Evolutionary conservation across 768 basidiomycete genomes (phyloP).

Genomic region (Paxillus rubicundulus): DNA sequence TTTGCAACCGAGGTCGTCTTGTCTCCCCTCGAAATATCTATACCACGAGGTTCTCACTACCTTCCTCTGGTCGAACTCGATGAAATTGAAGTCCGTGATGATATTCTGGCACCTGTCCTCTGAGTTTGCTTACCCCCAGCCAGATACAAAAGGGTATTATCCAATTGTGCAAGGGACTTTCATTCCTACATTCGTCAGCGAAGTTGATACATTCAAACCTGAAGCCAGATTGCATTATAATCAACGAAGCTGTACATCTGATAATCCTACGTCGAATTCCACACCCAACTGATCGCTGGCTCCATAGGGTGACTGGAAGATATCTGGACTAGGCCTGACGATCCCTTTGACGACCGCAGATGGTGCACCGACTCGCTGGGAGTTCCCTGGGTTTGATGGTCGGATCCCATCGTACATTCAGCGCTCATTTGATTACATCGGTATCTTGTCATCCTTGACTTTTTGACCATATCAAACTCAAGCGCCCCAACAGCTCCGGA

Average conservation of each 20-base stretch:
- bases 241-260: slow-evolving; percentile 77
- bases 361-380: slow-evolving; percentile 79
- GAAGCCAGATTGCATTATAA: slow-evolving; percentile 80
- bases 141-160: slow-evolving; percentile 96
- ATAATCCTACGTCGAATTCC: background rate
- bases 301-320: slow-evolving; percentile 93
- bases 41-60: slow-evolving; percentile 58
- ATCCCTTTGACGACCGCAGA: slow-evolving; percentile 69
- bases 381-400: slow-evolving; percentile 86
- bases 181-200: slow-evolving; percentile 90
- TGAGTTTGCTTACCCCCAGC: slow-evolving; percentile 5
- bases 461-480: slow-evolving; percentile 2
- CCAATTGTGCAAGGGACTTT: slow-evolving; percentile 86
- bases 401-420: slow-evolving; percentile 79
- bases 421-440: slow-evolving; percentile 93
- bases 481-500: slow-evolving; percentile 70
- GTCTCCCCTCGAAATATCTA: slow-evolving; percentile 76
- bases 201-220: slow-evolving; percentile 91
- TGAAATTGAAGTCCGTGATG: slow-evolving; percentile 79
- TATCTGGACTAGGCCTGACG: slow-evolving; percentile 85
- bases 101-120: background rate
- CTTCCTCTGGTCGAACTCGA: slow-evolving; percentile 77
- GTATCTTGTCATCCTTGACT: slow-evolving; percentile 37
- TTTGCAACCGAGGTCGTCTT: slow-evolving; percentile 93
- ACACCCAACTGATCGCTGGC: background rate